Percentiles rank a stretch among this genome's conserved stretches.
These are phyloP conservation scores for Cryphonectria japonica DNA, from an alignment of 2,329 filamentous ascomycete species.

Conservation along the genomic window DNA sequence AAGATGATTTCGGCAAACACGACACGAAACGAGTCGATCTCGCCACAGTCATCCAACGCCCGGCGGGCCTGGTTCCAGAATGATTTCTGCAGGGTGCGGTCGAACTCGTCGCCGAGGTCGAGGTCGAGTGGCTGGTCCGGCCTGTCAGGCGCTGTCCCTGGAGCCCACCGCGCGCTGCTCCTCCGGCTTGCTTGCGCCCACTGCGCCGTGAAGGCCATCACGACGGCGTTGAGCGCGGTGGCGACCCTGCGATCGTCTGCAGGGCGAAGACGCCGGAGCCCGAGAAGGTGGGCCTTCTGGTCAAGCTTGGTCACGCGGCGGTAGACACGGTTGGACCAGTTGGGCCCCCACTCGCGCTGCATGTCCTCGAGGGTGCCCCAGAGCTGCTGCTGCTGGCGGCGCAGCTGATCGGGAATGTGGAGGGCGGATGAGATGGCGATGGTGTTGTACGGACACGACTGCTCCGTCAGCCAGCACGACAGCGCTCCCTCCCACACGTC, in stretches of 20 bases:
- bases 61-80: slow-evolving; percentile 45
- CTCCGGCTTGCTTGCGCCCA: slow-evolving; percentile 48
- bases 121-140: slow-evolving; percentile 8
- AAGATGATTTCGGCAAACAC: slow-evolving; percentile 45
- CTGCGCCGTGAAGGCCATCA: slow-evolving; percentile 58
- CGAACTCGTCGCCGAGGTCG: slow-evolving; percentile 41
- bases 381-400: slow-evolving; percentile 16
- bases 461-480: slow-evolving; percentile 58
- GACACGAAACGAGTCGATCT: slow-evolving; percentile 43
- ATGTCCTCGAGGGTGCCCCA: slow-evolving; percentile 21
- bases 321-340: slow-evolving; percentile 55
- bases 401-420: slow-evolving; percentile 6
- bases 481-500: slow-evolving; percentile 57
- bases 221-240: slow-evolving; percentile 51
- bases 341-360: slow-evolving; percentile 41
- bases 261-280: slow-evolving; percentile 45
- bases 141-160: neutral
- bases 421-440: slow-evolving; percentile 5
- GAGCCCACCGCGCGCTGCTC: slow-evolving; percentile 27
- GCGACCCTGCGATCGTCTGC: slow-evolving; percentile 48
- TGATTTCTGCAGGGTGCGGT: slow-evolving; percentile 41
- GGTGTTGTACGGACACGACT: slow-evolving; percentile 53
- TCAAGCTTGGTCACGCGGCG: slow-evolving; percentile 53
- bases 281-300: slow-evolving; percentile 44
- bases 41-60: slow-evolving; percentile 41